phyloP scores from a whole-genome alignment of 2,329 filamentous ascomycete species.

The Fusarium piperis region DNA sequence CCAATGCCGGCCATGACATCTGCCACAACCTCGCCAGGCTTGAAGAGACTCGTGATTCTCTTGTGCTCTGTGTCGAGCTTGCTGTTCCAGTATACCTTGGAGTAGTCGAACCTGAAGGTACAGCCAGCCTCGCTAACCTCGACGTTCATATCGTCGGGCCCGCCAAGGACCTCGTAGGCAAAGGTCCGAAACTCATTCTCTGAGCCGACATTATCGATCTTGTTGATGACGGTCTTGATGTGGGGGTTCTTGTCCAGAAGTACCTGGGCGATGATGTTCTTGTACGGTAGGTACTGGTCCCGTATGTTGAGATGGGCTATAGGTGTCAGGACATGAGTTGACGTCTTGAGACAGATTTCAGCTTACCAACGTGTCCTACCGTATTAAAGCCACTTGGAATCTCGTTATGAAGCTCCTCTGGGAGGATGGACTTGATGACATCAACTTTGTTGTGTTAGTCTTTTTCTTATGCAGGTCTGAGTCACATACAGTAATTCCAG shows the following conservation, averaged over 20 bases:
- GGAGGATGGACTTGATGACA: conserved; percentile 83
- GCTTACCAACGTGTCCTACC: conserved; percentile 84
- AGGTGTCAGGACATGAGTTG: conserved; percentile 16
- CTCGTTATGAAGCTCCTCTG: conserved; percentile 80
- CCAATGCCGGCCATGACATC: conserved; percentile 98
- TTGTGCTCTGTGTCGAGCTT: conserved; percentile 90
- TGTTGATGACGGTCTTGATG: conserved; percentile 94
- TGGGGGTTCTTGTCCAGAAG: conserved; percentile 88
- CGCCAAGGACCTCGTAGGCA: conserved; percentile 87
- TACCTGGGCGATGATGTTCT: conserved; percentile 84
- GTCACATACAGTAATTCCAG: conserved; percentile 78
- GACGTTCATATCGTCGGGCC: conserved; percentile 84
- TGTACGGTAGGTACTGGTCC: conserved; percentile 84
- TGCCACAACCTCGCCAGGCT: conserved; percentile 86
- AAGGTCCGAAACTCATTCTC: conserved; percentile 92
- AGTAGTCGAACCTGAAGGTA: conserved; percentile 91
- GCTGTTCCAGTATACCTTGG: conserved; percentile 98
- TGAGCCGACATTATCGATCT: conserved; percentile 86
- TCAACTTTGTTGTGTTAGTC: conserved; percentile 66
- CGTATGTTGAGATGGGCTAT: conserved; percentile 90
- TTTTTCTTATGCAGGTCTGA: not conserved
- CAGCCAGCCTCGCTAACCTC: conserved; percentile 84
- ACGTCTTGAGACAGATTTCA: not conserved
- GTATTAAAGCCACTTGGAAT: conserved; percentile 87
- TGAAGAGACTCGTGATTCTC: conserved; percentile 78